Conservation (phyloP, 2,329 filamentous ascomycete species). For the Aspergillus hiratsukae region DNA sequence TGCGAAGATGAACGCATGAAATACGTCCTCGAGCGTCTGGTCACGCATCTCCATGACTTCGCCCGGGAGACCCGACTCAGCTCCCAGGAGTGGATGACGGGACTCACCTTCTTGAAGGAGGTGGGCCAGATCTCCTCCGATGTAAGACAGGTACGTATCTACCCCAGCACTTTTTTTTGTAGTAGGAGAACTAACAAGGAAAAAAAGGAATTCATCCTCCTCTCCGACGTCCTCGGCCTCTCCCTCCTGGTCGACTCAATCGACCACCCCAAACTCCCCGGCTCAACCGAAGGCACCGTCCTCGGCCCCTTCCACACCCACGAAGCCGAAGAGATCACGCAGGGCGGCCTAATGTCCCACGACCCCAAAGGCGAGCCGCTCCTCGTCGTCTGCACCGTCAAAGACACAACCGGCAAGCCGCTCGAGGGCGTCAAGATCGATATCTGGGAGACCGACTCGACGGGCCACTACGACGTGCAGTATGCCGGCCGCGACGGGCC, state of each 20-base stretch:
- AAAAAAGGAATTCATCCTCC: slow-evolving; percentile 67
- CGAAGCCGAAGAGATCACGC: slow-evolving; percentile 56
- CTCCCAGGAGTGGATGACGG: slow-evolving; percentile 73
- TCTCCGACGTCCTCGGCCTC: slow-evolving; percentile 74
- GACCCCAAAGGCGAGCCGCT: slow-evolving; percentile 66
- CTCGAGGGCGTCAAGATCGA: slow-evolving; percentile 67
- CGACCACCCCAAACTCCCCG: slow-evolving; percentile 72
- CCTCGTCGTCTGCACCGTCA: slow-evolving; percentile 68
- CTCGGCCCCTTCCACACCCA: slow-evolving; percentile 81
- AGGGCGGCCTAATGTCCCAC: slow-evolving; percentile 61
- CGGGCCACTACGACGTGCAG: slow-evolving; percentile 80
- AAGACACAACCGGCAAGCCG: slow-evolving; percentile 59
- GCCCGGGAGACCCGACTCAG: slow-evolving; percentile 72
- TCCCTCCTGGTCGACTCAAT: slow-evolving; percentile 77
- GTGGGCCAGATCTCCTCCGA: slow-evolving; percentile 71
- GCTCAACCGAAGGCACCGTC: slow-evolving; percentile 71
- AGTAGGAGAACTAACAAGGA: slow-evolving; percentile 20
- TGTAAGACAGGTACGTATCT: slow-evolving; percentile 60
- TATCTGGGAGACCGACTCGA: slow-evolving; percentile 79
- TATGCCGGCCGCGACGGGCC: slow-evolving; percentile 60
- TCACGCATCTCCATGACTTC: slow-evolving; percentile 77
- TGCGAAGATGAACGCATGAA: slow-evolving; percentile 61
- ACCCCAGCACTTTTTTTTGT: neutral
- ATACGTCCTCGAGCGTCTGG: slow-evolving; percentile 68
- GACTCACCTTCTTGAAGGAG: slow-evolving; percentile 65